phyloP scores from a whole-genome alignment of 2,329 filamentous ascomycete genomes.

The Helotiales sp. region DNA sequence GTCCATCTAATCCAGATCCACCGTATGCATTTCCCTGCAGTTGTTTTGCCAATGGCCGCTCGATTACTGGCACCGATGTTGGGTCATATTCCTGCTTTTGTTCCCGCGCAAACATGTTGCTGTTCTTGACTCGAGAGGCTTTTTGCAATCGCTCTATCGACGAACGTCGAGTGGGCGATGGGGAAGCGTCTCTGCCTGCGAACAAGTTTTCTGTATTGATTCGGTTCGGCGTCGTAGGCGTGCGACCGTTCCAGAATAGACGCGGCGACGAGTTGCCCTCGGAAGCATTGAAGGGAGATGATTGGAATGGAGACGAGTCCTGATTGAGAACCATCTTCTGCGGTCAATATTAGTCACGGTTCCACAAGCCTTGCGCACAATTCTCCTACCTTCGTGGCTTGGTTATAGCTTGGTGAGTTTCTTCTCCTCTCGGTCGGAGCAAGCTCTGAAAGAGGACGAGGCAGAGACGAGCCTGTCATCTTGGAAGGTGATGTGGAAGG shows the following conservation, averaged over 20 bases:
- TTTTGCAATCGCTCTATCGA: constrained; percentile 95
- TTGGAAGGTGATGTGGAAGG: constrained; percentile 62
- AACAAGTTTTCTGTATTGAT: constrained; percentile 70
- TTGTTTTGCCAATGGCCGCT: constrained; percentile 75
- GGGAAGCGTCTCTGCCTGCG: constrained; percentile 54
- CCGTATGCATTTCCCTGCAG: constrained; percentile 72
- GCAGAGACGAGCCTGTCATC: constrained; percentile 54
- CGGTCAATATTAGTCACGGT: constrained; percentile 28
- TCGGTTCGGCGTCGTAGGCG: constrained; percentile 65
- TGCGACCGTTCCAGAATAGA: constrained; percentile 83
- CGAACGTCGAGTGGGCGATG: constrained; percentile 74
- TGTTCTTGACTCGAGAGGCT: constrained; percentile 95
- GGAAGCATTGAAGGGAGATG: constrained; percentile 65
- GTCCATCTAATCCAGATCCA: constrained; percentile 54
- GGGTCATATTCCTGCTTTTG: constrained; percentile 93
- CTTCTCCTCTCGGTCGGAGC: constrained; percentile 81
- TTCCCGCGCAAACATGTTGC: constrained; percentile 93
- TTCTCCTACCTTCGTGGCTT: constrained; percentile 64
- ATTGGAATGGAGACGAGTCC: constrained; percentile 82
- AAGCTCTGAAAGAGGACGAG: constrained; percentile 84
- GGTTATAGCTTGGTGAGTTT: constrained; percentile 91
- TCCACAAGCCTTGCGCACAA: constrained; percentile 23
- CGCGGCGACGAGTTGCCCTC: constrained; percentile 71
- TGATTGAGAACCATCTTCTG: constrained; percentile 69
- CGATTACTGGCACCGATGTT: constrained; percentile 70